A percentile compares a stretch with the other conserved stretches of the same genome.
Evolutionary conservation across 2,329 filamentous ascomycete genomes (phyloP).

Genomic region (Phyllosticta citrichinensis): DNA sequence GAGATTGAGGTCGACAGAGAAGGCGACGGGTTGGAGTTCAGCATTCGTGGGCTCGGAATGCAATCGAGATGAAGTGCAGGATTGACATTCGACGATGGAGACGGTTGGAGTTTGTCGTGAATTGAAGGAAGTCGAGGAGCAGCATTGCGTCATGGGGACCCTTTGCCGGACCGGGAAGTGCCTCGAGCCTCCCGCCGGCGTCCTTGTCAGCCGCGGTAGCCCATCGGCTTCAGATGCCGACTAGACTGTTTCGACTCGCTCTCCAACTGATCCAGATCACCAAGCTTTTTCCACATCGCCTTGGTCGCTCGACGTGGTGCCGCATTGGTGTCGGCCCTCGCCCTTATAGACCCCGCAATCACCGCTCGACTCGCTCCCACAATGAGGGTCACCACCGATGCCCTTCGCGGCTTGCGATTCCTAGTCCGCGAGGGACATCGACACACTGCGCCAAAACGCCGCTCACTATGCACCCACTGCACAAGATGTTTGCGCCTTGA

Average conservation of each 20-base stretch:
- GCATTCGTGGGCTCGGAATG: not conserved
- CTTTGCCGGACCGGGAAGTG: not conserved
- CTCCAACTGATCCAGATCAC: not conserved
- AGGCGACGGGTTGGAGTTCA: not conserved
- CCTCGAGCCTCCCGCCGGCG: not conserved
- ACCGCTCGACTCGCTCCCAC: not conserved
- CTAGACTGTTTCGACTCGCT: not conserved
- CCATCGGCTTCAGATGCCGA: not conserved
- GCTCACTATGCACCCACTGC: not conserved
- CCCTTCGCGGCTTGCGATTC: constrained; percentile 1
- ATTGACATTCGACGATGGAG: not conserved
- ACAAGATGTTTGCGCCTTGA: constrained; percentile 1
- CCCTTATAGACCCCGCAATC: not conserved
- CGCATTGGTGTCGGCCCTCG: not conserved
- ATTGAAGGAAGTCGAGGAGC: not conserved
- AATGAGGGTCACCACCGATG: not conserved
- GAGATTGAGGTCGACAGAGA: not conserved
- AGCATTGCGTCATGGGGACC: not conserved
- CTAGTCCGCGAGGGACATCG: constrained; percentile 1
- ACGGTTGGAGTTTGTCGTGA: too few relatives aligned
- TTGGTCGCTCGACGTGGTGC: not conserved
- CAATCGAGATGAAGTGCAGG: not conserved
- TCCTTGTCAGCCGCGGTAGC: not conserved
- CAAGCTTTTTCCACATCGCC: not conserved
- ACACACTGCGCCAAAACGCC: not conserved